These are phyloP conservation scores for Ampelomyces quisqualis DNA, from an alignment of 2,329 filamentous ascomycete genomes.

Conservation along the genomic window DNA sequence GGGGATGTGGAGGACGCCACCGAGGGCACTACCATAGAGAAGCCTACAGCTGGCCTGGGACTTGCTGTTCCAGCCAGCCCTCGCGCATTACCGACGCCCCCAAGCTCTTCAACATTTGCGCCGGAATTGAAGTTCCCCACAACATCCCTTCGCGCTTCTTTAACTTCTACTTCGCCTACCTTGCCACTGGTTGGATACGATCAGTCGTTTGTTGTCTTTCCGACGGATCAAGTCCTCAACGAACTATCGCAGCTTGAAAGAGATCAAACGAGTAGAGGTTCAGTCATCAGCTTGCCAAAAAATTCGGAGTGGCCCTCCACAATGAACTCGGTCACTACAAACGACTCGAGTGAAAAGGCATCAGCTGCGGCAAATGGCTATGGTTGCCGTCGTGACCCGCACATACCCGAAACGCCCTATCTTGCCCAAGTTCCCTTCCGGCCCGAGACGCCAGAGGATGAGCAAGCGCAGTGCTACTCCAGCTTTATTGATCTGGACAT, in stretches of 20 bases:
- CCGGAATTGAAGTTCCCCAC: slow-evolving; percentile 40
- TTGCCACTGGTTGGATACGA: slow-evolving; percentile 41
- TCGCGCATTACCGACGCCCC: slow-evolving; percentile 27
- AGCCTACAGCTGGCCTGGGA: slow-evolving; percentile 9
- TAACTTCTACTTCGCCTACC: slow-evolving; percentile 46
- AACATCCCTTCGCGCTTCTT: slow-evolving; percentile 39
- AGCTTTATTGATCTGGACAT: slow-evolving; percentile 20
- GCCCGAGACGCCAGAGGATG: slow-evolving; percentile 9
- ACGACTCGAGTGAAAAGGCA: too few species aligned
- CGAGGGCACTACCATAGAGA: slow-evolving; percentile 11
- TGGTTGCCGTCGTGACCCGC: slow-evolving; percentile 5
- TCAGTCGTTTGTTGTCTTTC: slow-evolving; percentile 22
- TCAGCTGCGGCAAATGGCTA: too few species aligned
- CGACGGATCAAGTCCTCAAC: slow-evolving; percentile 12
- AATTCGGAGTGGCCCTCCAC: too few species aligned
- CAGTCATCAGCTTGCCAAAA: slow-evolving; percentile 40
- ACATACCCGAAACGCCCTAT: slow-evolving; percentile 15
- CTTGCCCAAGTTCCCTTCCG: slow-evolving; percentile 27
- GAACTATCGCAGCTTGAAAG: slow-evolving; percentile 13
- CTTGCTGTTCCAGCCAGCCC: slow-evolving; percentile 17
- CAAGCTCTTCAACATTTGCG: slow-evolving; percentile 35
- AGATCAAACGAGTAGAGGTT: slow-evolving; percentile 28
- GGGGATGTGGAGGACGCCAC: slow-evolving; percentile 44
- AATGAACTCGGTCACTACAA: too few species aligned
- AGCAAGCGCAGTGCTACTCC: slow-evolving; percentile 9